Conservation (phyloP, 2,329 filamentous ascomycete species). For the Chaetomium olivaceum region DNA sequence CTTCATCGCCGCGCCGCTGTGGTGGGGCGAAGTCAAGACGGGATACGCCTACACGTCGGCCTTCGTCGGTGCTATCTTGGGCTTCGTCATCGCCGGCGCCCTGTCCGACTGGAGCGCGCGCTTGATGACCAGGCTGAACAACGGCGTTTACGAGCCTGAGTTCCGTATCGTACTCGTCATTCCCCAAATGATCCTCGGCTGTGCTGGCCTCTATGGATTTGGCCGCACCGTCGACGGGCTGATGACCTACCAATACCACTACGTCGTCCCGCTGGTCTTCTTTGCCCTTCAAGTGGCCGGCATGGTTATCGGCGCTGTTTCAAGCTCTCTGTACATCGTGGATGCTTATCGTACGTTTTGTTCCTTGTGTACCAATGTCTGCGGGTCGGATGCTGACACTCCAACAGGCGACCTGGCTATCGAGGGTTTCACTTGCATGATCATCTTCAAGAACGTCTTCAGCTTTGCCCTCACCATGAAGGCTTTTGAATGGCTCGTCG, state of each 20-base stretch:
- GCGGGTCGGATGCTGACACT: conserved; percentile 21
- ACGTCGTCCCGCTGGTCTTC: conserved; percentile 75
- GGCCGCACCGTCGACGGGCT: conserved; percentile 69
- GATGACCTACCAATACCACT: conserved; percentile 59
- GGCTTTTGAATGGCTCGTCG: conserved; percentile 79
- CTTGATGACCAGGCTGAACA: conserved; percentile 70
- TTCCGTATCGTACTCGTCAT: conserved; percentile 82
- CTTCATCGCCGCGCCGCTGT: conserved; percentile 77
- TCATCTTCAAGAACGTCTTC: conserved; percentile 95
- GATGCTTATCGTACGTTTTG: conserved; percentile 79
- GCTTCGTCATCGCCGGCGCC: conserved; percentile 73
- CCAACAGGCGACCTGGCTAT: conserved; percentile 70
- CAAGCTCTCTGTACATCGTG: conserved; percentile 83
- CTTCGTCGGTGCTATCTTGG: conserved; percentile 78
- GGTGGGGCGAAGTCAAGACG: conserved; percentile 76
- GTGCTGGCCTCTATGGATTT: conserved; percentile 81
- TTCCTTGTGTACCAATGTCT: neutral
- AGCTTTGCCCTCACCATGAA: conserved; percentile 81
- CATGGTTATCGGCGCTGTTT: conserved; percentile 90
- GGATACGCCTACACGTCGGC: conserved; percentile 87
- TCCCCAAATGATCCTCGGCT: conserved; percentile 76
- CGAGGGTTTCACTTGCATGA: conserved; percentile 84
- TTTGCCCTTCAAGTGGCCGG: conserved; percentile 82
- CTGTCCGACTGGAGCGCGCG: conserved; percentile 73
- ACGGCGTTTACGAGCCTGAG: conserved; percentile 86